Evolutionary conservation across 192 early-diverging fungal genomes (phyloP).

Genomic region (Endogone sp.): DNA sequence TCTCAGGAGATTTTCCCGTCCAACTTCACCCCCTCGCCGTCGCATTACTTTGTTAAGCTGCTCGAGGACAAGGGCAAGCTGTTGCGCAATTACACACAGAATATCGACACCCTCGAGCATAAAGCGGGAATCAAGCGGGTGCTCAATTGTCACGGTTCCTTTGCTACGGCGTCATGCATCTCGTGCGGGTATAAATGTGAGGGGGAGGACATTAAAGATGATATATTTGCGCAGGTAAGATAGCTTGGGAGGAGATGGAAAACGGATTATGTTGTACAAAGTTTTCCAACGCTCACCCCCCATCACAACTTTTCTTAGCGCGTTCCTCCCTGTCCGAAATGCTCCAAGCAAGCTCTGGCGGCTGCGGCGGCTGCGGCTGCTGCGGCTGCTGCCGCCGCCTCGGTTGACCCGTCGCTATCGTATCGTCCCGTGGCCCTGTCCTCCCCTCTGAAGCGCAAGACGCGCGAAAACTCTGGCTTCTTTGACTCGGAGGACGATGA

Average conservation of each 20-base stretch:
- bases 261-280: neutral
- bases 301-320: conserved; percentile 20
- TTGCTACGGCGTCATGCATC: conserved; percentile 90
- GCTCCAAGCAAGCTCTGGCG: conserved; percentile 25
- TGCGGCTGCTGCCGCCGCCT: neutral
- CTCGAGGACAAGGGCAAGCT: conserved; percentile 83
- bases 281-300: neutral
- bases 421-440: neutral
- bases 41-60: conserved; percentile 85
- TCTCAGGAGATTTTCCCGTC: conserved; percentile 77
- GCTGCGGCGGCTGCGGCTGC: neutral
- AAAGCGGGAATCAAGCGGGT: conserved; percentile 77
- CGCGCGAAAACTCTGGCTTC: conserved; percentile 32
- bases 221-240: conserved; percentile 62
- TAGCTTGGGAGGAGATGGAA: neutral
- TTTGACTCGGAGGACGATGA: conserved; percentile 55
- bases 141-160: conserved; percentile 91
- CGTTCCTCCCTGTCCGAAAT: conserved; percentile 76
- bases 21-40: conserved; percentile 83
- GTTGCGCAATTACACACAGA: conserved; percentile 95
- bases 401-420: neutral
- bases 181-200: conserved; percentile 72
- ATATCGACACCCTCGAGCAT: conserved; percentile 94
- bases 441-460: conserved; percentile 10
- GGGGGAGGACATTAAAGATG: conserved; percentile 76